Percentiles rank a stretch among this genome's conserved stretches.
These are phyloP conservation scores for Geum urbanum DNA, from an alignment of 306 rosid genomes.

Conservation along the genomic window DNA sequence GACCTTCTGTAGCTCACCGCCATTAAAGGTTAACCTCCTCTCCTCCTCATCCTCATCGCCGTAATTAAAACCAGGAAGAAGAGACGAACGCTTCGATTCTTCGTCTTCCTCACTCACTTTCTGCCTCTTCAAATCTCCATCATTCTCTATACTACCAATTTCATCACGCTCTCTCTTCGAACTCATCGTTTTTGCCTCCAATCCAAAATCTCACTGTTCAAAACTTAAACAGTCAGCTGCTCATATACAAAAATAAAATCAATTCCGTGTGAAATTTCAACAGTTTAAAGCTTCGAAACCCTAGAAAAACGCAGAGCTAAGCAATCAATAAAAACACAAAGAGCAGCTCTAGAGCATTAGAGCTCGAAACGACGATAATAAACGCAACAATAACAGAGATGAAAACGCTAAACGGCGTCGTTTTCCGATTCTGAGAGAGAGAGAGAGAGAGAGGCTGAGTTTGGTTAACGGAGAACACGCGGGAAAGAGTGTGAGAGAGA, in stretches of 20 bases:
- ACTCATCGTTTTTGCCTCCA: constrained; percentile 21
- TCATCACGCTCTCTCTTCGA: constrained; percentile 31
- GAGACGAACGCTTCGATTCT: constrained; percentile 21
- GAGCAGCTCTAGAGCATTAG: background rate
- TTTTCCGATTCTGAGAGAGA: background rate
- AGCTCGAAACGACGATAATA: background rate
- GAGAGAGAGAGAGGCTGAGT: background rate
- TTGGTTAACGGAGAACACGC: constrained; percentile 13
- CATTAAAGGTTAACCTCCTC: constrained; percentile 8
- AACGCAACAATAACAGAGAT: background rate
- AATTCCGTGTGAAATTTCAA: background rate
- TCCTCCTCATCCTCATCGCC: constrained; percentile 55
- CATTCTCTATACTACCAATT: background rate
- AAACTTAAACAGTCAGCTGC: background rate
- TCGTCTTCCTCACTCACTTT: constrained; percentile 11
- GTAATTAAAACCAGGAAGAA: constrained; percentile 50
- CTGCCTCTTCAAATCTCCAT: constrained; percentile 31
- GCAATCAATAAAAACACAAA: background rate
- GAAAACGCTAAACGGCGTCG: background rate
- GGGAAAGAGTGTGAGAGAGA: constrained; percentile 19
- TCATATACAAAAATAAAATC: background rate
- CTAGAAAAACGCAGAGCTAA: constrained; percentile 1
- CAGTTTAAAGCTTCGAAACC: constrained; percentile 13
- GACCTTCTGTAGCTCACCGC: background rate
- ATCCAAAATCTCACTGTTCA: background rate